A percentile compares a stretch with the other conserved stretches of the same genome.
Conservation (phyloP, 257 asterid species). For the Ilex asprella region DNA sequence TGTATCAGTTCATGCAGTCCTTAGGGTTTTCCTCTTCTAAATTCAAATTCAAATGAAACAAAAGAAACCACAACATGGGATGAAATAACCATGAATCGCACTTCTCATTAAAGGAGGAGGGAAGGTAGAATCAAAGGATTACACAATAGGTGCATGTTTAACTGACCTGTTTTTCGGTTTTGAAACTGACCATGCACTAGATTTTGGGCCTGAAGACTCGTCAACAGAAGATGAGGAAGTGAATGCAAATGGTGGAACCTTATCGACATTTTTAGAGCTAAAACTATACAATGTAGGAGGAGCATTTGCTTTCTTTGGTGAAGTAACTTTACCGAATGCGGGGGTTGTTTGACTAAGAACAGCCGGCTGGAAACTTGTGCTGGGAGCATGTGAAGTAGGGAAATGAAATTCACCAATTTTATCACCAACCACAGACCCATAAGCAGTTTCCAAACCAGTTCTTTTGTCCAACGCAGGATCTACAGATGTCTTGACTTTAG, state of each 20-base stretch:
- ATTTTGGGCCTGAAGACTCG: constrained; percentile 5
- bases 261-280: constrained; percentile 12
- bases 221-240: not conserved
- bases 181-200: constrained; percentile 5
- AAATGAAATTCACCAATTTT: constrained; percentile 12
- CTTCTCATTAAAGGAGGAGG: not conserved
- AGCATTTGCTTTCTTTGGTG: constrained; percentile 30
- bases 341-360: constrained; percentile 20
- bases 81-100: not conserved
- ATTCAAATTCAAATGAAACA: too few relatives aligned
- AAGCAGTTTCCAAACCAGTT: constrained; percentile 20
- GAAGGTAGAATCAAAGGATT: not conserved
- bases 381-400: constrained; percentile 23
- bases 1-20: too few relatives aligned
- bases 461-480: constrained; percentile 18
- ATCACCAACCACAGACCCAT: constrained; percentile 20
- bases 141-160: not conserved
- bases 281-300: constrained; percentile 26
- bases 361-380: constrained; percentile 14
- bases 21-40: too few relatives aligned
- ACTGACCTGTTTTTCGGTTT: constrained; percentile 24
- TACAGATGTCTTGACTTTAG: constrained; percentile 23
- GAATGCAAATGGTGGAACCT: not conserved
- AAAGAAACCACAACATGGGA: too few relatives aligned
- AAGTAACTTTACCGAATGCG: constrained; percentile 14